A percentile compares a stretch with the other conserved stretches of the same genome.
Conservation (phyloP, 176 grass and related monocot species). For the Triticum timopheevii region DNA sequence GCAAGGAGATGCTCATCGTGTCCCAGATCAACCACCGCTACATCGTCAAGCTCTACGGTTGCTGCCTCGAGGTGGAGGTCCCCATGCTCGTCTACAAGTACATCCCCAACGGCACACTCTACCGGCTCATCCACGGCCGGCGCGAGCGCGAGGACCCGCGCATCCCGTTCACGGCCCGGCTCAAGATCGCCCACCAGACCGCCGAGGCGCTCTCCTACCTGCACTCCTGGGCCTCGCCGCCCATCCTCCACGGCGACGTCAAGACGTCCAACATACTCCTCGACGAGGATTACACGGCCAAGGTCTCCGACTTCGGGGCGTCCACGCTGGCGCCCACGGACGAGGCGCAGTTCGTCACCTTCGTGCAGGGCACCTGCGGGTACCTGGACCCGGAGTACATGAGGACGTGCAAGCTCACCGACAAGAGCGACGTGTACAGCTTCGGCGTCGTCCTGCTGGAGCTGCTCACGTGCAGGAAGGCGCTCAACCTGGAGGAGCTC, state of each 20-base stretch:
- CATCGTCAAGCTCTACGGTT: conserved; percentile 60
- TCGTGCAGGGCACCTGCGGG: conserved; percentile 66
- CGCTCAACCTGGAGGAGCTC: conserved; percentile 34
- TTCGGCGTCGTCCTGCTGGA: conserved; percentile 62
- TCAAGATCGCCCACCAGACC: conserved; percentile 53
- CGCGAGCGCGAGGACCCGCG: not conserved
- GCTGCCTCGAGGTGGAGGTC: conserved; percentile 68
- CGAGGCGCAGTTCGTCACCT: conserved; percentile 48
- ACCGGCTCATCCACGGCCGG: conserved; percentile 26
- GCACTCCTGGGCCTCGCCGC: conserved; percentile 60
- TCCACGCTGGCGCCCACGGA: conserved; percentile 46
- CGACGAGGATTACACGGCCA: conserved; percentile 45
- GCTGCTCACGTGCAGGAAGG: conserved; percentile 54
- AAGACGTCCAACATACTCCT: conserved; percentile 66
- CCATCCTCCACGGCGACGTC: conserved; percentile 68
- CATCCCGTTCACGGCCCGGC: conserved; percentile 27
- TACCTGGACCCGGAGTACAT: conserved; percentile 72
- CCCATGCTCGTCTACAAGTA: conserved; percentile 70
- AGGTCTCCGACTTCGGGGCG: conserved; percentile 62
- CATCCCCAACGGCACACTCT: conserved; percentile 49
- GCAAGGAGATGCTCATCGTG: conserved; percentile 77
- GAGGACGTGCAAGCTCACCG: conserved; percentile 59
- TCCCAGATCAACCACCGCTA: conserved; percentile 70
- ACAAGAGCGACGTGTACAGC: conserved; percentile 92
- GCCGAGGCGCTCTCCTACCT: conserved; percentile 69